These are phyloP conservation scores for Yarrowia divulgata DNA, from an alignment of 805 yeast genomes.

Conservation along the genomic window DNA sequence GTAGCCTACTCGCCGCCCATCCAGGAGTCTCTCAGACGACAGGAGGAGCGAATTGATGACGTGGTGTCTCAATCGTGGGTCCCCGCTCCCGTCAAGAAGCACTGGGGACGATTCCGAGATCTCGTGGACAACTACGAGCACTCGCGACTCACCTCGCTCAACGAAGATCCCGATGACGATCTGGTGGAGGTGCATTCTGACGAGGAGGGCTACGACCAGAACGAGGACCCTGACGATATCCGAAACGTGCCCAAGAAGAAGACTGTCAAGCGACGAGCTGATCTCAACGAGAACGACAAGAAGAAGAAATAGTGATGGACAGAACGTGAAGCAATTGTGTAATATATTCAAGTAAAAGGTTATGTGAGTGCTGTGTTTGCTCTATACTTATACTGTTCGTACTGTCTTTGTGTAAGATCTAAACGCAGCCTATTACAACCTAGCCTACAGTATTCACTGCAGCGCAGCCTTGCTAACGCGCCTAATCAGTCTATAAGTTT, in stretches of 20 bases:
- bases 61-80: conserved; percentile 57
- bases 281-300: conserved; percentile 5
- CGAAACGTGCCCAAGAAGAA: conserved; percentile 38
- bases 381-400: too few relatives aligned
- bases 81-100: conserved; percentile 57
- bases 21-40: conserved; percentile 64
- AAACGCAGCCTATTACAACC: too few relatives aligned
- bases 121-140: conserved; percentile 43
- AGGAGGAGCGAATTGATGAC: conserved; percentile 67
- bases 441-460: too few relatives aligned
- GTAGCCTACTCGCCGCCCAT: conserved; percentile 74
- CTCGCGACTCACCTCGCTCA: conserved; percentile 38
- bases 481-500: too few relatives aligned
- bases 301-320: not conserved
- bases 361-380: too few relatives aligned
- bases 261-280: conserved; percentile 28
- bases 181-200: conserved; percentile 25
- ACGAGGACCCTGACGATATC: conserved; percentile 32
- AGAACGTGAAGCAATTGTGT: conserved; percentile 1
- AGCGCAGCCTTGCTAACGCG: too few relatives aligned
- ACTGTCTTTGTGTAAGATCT: too few relatives aligned
- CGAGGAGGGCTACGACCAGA: conserved; percentile 34
- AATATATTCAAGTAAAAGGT: conserved; percentile 9
- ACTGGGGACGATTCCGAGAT: conserved; percentile 58
- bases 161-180: conserved; percentile 32